These are phyloP conservation scores for Babesia divergens DNA, from an alignment of 169 alveolate genomes.

Conservation along the genomic window DNA sequence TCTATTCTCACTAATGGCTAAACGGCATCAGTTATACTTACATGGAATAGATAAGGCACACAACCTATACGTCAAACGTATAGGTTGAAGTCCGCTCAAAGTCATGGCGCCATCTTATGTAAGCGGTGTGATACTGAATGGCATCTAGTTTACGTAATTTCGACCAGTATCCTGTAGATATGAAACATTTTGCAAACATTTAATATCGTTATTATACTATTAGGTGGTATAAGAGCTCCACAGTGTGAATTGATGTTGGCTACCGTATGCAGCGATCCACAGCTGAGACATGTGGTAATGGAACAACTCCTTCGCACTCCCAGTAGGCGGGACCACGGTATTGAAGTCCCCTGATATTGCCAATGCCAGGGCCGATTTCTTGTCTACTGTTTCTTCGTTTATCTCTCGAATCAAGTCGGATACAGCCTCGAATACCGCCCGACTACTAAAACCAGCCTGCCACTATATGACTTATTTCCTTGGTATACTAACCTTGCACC, in stretches of 20 bases:
- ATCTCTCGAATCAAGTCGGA: constrained; percentile 29
- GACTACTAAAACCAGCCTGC: neutral
- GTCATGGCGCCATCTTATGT: neutral
- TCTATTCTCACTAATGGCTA: constrained; percentile 55
- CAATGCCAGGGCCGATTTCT: constrained; percentile 28
- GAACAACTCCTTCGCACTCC: neutral
- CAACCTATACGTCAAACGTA: constrained; percentile 52
- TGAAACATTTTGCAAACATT: neutral
- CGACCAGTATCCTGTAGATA: no score
- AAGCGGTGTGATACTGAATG: no score
- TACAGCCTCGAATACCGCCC: neutral
- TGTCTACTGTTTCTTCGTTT: neutral
- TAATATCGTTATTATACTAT: neutral
- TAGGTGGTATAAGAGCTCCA: neutral
- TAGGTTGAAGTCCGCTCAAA: constrained; percentile 25
- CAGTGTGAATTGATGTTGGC: neutral
- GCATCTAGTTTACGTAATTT: no score
- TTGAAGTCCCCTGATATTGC: neutral
- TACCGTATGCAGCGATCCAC: constrained; percentile 33
- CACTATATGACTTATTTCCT: neutral
- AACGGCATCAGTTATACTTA: constrained; percentile 47
- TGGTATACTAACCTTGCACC: neutral
- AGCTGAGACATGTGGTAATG: constrained; percentile 28
- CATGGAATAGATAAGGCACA: constrained; percentile 33
- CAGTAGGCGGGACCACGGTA: neutral